Conservation (phyloP, 2,329 filamentous ascomycete genomes). For the Phoma herbarum region DNA sequence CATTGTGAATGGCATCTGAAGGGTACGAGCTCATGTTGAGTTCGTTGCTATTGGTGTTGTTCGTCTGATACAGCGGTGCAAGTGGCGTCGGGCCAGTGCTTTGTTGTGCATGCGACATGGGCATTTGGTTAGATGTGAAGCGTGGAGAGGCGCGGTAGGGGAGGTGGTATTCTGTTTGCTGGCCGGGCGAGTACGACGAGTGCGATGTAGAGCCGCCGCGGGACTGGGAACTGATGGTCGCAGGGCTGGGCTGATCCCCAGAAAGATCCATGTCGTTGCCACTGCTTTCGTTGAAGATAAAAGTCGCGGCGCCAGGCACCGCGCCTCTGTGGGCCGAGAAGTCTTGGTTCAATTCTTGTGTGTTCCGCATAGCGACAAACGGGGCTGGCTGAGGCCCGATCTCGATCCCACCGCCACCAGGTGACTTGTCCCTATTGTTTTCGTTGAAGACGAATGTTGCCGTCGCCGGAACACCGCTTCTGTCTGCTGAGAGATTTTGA, state of each 20-base stretch:
- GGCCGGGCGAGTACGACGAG: conserved; percentile 47
- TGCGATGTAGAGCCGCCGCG: conserved; percentile 47
- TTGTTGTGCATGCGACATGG: not conserved
- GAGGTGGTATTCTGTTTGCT: conserved; percentile 35
- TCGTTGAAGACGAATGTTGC: conserved; percentile 31
- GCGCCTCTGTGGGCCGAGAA: conserved; percentile 7
- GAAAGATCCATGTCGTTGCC: conserved; percentile 50
- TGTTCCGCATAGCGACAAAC: conserved; percentile 21
- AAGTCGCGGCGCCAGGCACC: conserved; percentile 11
- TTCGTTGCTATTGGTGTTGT: conserved; percentile 5
- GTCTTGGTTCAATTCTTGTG: conserved; percentile 14
- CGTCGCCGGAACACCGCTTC: conserved; percentile 1
- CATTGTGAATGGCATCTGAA: conserved; percentile 17
- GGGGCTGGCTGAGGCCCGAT: conserved; percentile 30
- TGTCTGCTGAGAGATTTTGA: conserved; percentile 8
- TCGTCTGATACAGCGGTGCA: not conserved
- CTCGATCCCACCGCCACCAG: conserved; percentile 35
- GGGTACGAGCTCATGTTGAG: conserved; percentile 22
- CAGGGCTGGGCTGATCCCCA: conserved; percentile 45
- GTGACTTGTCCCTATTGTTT: conserved; percentile 27
- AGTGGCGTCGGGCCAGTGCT: not conserved
- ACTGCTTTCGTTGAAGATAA: conserved; percentile 28
- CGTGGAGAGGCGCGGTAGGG: conserved; percentile 45
- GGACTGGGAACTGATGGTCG: conserved; percentile 45
- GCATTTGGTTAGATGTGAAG: conserved; percentile 16